Percentiles rank a stretch among this genome's conserved stretches.
Evolutionary conservation across 768 basidiomycete species (phyloP).

Genomic region (Pluteus cervinus): DNA sequence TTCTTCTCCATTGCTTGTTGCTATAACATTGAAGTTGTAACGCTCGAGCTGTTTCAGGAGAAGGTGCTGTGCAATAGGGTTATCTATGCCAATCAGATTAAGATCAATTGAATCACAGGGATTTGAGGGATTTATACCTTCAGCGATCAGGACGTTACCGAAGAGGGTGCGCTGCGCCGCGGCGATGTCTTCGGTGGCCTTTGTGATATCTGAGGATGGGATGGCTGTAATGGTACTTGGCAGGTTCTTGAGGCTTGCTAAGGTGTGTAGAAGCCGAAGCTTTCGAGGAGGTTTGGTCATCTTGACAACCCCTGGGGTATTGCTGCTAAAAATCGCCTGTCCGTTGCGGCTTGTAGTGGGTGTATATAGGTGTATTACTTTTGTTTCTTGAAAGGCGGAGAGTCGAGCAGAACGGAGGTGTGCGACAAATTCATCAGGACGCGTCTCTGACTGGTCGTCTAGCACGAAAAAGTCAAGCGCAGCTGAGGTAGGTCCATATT

Average conservation of each 20-base stretch:
- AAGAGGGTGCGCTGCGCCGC: conserved; percentile 48
- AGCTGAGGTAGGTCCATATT: conserved; percentile 19
- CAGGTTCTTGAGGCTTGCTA: conserved; percentile 54
- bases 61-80: conserved; percentile 63
- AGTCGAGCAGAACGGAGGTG: conserved; percentile 35
- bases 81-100: conserved; percentile 36
- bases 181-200: conserved; percentile 40
- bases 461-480: conserved; percentile 60
- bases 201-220: conserved; percentile 29
- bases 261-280: conserved; percentile 50
- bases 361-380: conserved; percentile 67
- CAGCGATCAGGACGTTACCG: conserved; percentile 67
- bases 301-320: conserved; percentile 50
- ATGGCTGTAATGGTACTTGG: conserved; percentile 35
- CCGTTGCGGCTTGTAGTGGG: conserved; percentile 58
- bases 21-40: conserved; percentile 51
- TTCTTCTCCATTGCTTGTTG: conserved; percentile 64
- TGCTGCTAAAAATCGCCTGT: conserved; percentile 42
- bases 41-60: conserved; percentile 63
- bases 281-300: conserved; percentile 70
- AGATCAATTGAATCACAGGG: neutral
- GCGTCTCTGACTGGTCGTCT: conserved; percentile 58
- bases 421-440: conserved; percentile 50
- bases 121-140: conserved; percentile 36
- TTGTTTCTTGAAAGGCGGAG: conserved; percentile 42